Evolutionary conservation across 2,329 filamentous ascomycete species (phyloP).

Genomic region (Nannizziopsis arthrosporioides): DNA sequence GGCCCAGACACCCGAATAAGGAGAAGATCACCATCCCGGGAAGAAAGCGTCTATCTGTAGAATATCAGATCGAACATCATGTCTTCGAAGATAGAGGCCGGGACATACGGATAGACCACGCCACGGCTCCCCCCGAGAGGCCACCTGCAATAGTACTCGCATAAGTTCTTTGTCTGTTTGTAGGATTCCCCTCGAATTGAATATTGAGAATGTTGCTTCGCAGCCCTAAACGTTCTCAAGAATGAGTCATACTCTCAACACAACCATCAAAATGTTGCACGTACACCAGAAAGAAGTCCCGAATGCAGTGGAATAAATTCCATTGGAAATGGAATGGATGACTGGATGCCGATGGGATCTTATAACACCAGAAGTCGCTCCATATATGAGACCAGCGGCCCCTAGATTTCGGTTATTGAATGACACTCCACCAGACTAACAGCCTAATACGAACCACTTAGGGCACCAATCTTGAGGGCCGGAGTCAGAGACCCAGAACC

Average conservation of each 20-base stretch:
- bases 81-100: not conserved
- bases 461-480: slow-evolving; percentile 49
- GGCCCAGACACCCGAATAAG: slow-evolving; percentile 46
- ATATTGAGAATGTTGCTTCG: slow-evolving; percentile 36
- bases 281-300: slow-evolving; percentile 66
- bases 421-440: not conserved
- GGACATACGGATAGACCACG: slow-evolving; percentile 42
- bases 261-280: slow-evolving; percentile 19
- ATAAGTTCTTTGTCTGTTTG: slow-evolving; percentile 48
- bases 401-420: slow-evolving; percentile 32
- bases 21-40: slow-evolving; percentile 51
- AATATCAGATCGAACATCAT: slow-evolving; percentile 9
- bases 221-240: slow-evolving; percentile 27
- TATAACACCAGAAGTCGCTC: slow-evolving; percentile 60
- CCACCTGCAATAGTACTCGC: slow-evolving; percentile 61
- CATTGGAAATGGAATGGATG: slow-evolving; percentile 59
- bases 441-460: slow-evolving; percentile 40
- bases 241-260: not conserved
- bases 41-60: slow-evolving; percentile 45
- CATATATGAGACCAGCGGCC: slow-evolving; percentile 49
- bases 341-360: slow-evolving; percentile 52
- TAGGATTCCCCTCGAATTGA: slow-evolving; percentile 43
- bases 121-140: slow-evolving; percentile 49
- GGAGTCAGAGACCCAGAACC: slow-evolving; percentile 19
- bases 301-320: slow-evolving; percentile 69